Conservation (phyloP, 2,329 filamentous ascomycete species). For the Arthroderma sp. region DNA sequence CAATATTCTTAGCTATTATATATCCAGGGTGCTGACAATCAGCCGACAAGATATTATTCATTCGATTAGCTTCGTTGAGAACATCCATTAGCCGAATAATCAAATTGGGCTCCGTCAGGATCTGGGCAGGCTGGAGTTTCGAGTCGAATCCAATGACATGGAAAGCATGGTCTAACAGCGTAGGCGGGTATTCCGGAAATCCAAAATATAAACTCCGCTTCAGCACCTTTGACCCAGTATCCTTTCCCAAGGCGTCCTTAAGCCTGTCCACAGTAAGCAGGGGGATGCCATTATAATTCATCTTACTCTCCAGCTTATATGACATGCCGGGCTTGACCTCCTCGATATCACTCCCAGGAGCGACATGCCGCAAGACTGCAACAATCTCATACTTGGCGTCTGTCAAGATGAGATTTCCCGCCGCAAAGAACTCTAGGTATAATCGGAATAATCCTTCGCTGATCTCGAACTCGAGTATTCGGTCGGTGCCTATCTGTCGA, state of each 20-base stretch:
- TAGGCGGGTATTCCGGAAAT: conserved; percentile 78
- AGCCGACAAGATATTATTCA: conserved; percentile 57
- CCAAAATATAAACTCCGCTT: conserved; percentile 69
- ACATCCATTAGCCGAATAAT: conserved; percentile 56
- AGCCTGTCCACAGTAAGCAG: conserved; percentile 63
- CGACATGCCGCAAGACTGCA: conserved; percentile 65
- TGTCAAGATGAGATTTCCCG: conserved; percentile 87
- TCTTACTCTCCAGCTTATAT: conserved; percentile 70
- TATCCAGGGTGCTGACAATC: conserved; percentile 62
- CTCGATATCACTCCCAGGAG: conserved; percentile 72
- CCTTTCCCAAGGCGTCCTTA: conserved; percentile 52
- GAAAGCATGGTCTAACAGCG: conserved; percentile 77
- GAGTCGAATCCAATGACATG: conserved; percentile 58
- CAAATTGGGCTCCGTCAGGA: conserved; percentile 53
- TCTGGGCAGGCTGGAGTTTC: conserved; percentile 52
- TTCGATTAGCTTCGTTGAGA: conserved; percentile 56
- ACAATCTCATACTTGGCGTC: conserved; percentile 74
- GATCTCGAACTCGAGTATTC: conserved; percentile 84
- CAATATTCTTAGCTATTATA: conserved; percentile 61
- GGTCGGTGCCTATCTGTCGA: conserved; percentile 78
- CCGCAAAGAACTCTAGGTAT: conserved; percentile 91
- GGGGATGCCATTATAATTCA: conserved; percentile 70
- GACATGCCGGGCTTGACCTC: conserved; percentile 62
- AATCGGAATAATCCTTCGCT: conserved; percentile 80
- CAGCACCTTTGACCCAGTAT: conserved; percentile 61